A percentile compares a stretch with the other conserved stretches of the same genome.
phyloP scores from a whole-genome alignment of 1,139 yeast genomes.

The Magnusiomyces magnusii region DNA sequence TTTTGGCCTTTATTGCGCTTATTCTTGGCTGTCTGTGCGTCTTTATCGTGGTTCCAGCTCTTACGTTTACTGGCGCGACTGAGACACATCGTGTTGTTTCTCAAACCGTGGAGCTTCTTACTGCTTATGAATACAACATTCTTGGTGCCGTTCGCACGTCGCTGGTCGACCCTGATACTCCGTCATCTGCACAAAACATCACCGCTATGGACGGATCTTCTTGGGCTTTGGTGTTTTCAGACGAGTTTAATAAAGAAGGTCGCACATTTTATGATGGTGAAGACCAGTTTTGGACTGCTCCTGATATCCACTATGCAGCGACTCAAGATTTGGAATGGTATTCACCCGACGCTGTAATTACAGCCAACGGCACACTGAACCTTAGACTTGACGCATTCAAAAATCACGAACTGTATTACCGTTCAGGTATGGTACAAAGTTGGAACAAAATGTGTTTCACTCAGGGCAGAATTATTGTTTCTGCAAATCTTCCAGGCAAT shows the following conservation, averaged over 20 bases:
- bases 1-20: conserved; percentile 48
- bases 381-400: conserved; percentile 66
- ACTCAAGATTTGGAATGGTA: conserved; percentile 86
- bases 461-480: conserved; percentile 63
- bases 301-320: conserved; percentile 69
- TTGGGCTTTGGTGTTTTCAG: conserved; percentile 71
- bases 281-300: conserved; percentile 77
- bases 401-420: conserved; percentile 63
- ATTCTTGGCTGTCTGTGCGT: conserved; percentile 54
- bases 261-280: conserved; percentile 77
- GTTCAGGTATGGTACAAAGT: conserved; percentile 78
- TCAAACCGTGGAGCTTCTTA: conserved; percentile 37
- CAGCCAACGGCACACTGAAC: conserved; percentile 56
- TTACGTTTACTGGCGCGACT: conserved; percentile 66
- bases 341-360: conserved; percentile 70
- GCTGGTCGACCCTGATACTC: conserved; percentile 76
- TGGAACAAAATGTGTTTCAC: conserved; percentile 83
- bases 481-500: conserved; percentile 63
- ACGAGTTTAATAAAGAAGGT: conserved; percentile 77
- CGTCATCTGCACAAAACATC: conserved; percentile 43
- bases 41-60: conserved; percentile 64
- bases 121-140: conserved; percentile 52
- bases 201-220: conserved; percentile 47
- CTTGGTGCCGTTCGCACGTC: conserved; percentile 54
- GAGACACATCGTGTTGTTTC: conserved; percentile 15